phyloP scores from a whole-genome alignment of 176 grass and related monocot genomes.

The Phragmites australis region DNA sequence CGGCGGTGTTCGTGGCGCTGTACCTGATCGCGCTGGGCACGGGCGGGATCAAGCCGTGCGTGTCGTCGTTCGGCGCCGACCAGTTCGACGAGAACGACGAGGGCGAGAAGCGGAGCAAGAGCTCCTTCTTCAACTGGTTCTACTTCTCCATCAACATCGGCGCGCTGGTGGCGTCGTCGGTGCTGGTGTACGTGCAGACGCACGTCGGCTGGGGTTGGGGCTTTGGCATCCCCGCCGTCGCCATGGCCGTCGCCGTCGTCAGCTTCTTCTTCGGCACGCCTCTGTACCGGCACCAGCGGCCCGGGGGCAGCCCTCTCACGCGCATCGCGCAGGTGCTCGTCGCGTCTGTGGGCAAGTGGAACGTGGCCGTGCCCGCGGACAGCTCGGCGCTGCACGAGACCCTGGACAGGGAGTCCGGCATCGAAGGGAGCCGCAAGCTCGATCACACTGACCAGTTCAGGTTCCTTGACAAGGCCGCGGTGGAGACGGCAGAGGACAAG shows the following conservation, averaged over 20 bases:
- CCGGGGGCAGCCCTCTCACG: slow-evolving; percentile 78
- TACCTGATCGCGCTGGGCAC: slow-evolving; percentile 79
- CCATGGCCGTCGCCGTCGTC: slow-evolving; percentile 70
- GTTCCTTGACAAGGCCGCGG: slow-evolving; percentile 72
- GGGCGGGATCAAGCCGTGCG: slow-evolving; percentile 91
- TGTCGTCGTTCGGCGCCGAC: slow-evolving; percentile 77
- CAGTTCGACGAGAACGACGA: slow-evolving; percentile 80
- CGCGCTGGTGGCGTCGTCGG: slow-evolving; percentile 71
- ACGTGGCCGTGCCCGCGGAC: slow-evolving; percentile 46
- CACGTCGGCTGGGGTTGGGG: slow-evolving; percentile 86
- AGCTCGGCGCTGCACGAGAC: slow-evolving; percentile 53
- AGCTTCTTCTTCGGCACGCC: slow-evolving; percentile 81
- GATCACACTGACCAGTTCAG: slow-evolving; percentile 66
- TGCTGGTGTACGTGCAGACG: slow-evolving; percentile 87
- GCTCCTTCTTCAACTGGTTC: slow-evolving; percentile 93
- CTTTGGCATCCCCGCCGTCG: slow-evolving; percentile 81
- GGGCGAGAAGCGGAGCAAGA: slow-evolving; percentile 66
- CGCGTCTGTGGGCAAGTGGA: slow-evolving; percentile 47
- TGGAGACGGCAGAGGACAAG: slow-evolving; percentile 46
- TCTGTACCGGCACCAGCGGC: slow-evolving; percentile 71
- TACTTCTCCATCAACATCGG: slow-evolving; percentile 96
- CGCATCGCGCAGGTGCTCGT: slow-evolving; percentile 80
- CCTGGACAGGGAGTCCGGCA: slow-evolving; percentile 60
- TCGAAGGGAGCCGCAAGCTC: slow-evolving; percentile 77
- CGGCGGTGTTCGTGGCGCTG: slow-evolving; percentile 57